Base-by-base conservation (phyloP, 169 alveolate species). In the Plasmodium chabaudi region DNA sequence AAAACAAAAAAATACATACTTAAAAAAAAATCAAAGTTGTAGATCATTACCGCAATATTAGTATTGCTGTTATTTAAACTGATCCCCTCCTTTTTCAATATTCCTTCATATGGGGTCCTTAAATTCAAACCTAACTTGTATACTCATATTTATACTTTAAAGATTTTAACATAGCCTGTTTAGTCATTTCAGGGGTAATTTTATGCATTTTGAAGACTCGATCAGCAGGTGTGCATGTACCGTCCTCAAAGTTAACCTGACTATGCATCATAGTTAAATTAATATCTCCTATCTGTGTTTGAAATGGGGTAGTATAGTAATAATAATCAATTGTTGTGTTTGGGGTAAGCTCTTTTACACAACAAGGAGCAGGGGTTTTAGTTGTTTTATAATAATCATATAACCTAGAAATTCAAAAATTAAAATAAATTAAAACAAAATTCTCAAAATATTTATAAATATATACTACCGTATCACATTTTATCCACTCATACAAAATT, bases 241-340 rank as follows among this genome's bases (percentile, higher is more conserved):
- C 92, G 47, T 92, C 95, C 15, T 67, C 90, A 63, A 92, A 63
- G n/a, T 92, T 92, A 49, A 92, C 95, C 61, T 89, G 95, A 44
- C 94, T 68, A 25, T 92, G 93, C 95, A 92, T 92, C 95, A 92
- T 92, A 9, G 89, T 89, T 9, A 92, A 87, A 44, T 92, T 68
- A 39, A 92, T 89, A 55, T 60, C 25, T 59, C 95, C 95, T 34
- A 89, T 67, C 69, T 92, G 95, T 13, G 94, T 88, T 21, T 64
- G 44, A 53, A 72, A 92, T 19, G 95, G 95, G 17, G 93, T 63
- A 3, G 87, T 64, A 87, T 93, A 87, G 64, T 92, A 89, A 27
- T 92, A 92, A 64, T 86, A 92, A 73, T 92, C 94, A 19, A 88
- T 90, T 6, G 82, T 67, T 0, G 95, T 61, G 5, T 71, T 86